These are phyloP conservation scores for Hemisphaericaspora xylanilytica DNA, from an alignment of 1,139 yeast genomes.

Conservation along the genomic window DNA sequence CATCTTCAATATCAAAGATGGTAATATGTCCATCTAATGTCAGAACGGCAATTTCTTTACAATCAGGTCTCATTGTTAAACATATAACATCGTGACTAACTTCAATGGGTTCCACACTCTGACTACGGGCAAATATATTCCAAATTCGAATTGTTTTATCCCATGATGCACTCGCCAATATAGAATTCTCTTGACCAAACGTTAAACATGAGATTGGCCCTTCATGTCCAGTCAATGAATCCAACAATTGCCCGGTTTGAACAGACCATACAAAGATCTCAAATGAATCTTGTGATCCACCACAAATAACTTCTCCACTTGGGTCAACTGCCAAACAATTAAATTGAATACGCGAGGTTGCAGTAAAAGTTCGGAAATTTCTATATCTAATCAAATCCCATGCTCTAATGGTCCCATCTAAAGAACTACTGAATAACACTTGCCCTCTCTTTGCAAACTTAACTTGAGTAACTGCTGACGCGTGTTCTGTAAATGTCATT, in stretches of 20 bases:
- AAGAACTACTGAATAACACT: constrained; percentile 83
- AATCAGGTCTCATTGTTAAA: constrained; percentile 85
- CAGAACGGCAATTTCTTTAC: constrained; percentile 83
- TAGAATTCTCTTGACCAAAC: constrained; percentile 77
- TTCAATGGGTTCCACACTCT: constrained; percentile 87
- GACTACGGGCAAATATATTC: constrained; percentile 85
- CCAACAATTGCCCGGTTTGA: constrained; percentile 89
- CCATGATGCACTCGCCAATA: constrained; percentile 93
- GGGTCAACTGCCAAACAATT: constrained; percentile 93
- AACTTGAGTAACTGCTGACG: constrained; percentile 84
- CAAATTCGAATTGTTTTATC: constrained; percentile 91
- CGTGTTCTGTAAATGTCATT: constrained; percentile 88
- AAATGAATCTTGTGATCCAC: constrained; percentile 87
- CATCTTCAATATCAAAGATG: constrained; percentile 79
- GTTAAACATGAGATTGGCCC: constrained; percentile 91
- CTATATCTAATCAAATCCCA: constrained; percentile 94
- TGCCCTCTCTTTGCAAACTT: constrained; percentile 86
- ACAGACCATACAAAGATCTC: constrained; percentile 97
- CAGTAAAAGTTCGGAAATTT: constrained; percentile 91
- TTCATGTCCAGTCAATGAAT: constrained; percentile 86
- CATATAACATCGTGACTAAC: constrained; percentile 83
- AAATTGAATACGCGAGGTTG: constrained; percentile 84
- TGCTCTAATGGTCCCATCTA: constrained; percentile 96
- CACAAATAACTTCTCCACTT: constrained; percentile 94
- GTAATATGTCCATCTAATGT: constrained; percentile 87